These are phyloP conservation scores for Vaccinium darrowii DNA, from an alignment of 148 eudicot species.

Conservation along the genomic window DNA sequence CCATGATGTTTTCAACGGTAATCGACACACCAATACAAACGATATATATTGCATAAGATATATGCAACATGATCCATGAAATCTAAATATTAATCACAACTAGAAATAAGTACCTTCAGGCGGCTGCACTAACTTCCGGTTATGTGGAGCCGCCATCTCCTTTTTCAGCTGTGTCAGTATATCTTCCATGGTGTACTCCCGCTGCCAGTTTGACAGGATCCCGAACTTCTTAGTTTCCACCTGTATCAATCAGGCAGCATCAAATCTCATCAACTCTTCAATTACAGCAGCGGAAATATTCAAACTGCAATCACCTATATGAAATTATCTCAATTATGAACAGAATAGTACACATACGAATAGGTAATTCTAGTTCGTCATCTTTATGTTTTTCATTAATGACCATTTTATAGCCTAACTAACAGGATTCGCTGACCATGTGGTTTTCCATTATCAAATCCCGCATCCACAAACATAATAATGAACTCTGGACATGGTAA, in stretches of 20 bases:
- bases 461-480: no score
- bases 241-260: conserved; percentile 18
- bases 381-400: no score
- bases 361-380: no score
- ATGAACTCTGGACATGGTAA: no score
- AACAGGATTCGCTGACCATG: no score
- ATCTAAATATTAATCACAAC: neutral
- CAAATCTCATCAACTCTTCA: neutral
- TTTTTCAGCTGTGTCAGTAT: conserved; percentile 52
- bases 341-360: no score
- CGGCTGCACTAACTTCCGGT: conserved; percentile 59
- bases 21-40: no score
- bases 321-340: no score
- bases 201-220: conserved; percentile 51
- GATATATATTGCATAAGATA: conserved; percentile 8
- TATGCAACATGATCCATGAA: conserved; percentile 12
- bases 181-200: conserved; percentile 63
- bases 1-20: no score
- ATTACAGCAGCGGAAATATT: neutral
- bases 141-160: conserved; percentile 54
- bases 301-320: no score
- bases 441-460: no score
- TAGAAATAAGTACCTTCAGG: conserved; percentile 58
- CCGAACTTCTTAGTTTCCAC: conserved; percentile 56
- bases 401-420: no score